These are phyloP conservation scores for Psilocybe cubensis DNA, from an alignment of 768 basidiomycete species.

Conservation along the genomic window DNA sequence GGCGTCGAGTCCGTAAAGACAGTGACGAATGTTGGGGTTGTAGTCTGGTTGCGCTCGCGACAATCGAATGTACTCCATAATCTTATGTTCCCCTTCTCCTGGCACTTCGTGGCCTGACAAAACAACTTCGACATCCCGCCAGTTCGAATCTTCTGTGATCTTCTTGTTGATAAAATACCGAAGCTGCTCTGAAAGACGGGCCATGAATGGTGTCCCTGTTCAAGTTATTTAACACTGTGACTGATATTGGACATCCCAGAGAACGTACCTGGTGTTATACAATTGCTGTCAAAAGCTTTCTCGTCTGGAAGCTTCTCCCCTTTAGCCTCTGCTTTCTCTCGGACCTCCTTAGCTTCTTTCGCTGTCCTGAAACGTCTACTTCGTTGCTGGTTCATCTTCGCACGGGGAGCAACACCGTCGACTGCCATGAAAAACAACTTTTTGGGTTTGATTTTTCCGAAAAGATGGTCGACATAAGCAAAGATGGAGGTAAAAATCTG, in stretches of 20 bases:
- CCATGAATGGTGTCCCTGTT: constrained; percentile 91
- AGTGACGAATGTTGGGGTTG: constrained; percentile 96
- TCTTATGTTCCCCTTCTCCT: constrained; percentile 99
- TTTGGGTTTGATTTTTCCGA: constrained; percentile 96
- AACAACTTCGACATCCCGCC: constrained; percentile 91
- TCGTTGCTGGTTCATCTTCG: constrained; percentile 99
- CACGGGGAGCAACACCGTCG: constrained; percentile 95
- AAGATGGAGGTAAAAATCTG: constrained; percentile 98
- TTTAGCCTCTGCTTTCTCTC: constrained; percentile 84
- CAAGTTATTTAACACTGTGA: background rate
- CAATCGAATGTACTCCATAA: constrained; percentile 98
- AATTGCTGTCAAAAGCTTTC: constrained; percentile 98
- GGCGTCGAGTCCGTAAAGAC: constrained; percentile 97
- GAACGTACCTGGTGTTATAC: constrained; percentile 91
- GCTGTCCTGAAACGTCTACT: constrained; percentile 93
- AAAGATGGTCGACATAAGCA: constrained; percentile 94
- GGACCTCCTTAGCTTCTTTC: constrained; percentile 85
- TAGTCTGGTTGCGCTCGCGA: constrained; percentile 95
- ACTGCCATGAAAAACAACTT: constrained; percentile 99
- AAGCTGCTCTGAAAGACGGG: constrained; percentile 86
- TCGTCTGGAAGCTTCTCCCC: constrained; percentile 92
- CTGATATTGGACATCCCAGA: background rate
- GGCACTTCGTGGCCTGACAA: constrained; percentile 98
- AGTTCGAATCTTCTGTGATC: constrained; percentile 95
- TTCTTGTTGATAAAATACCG: constrained; percentile 98